These are phyloP conservation scores for Rhinocladiella mackenziei DNA, from an alignment of 2,329 filamentous ascomycete genomes.

Conservation along the genomic window DNA sequence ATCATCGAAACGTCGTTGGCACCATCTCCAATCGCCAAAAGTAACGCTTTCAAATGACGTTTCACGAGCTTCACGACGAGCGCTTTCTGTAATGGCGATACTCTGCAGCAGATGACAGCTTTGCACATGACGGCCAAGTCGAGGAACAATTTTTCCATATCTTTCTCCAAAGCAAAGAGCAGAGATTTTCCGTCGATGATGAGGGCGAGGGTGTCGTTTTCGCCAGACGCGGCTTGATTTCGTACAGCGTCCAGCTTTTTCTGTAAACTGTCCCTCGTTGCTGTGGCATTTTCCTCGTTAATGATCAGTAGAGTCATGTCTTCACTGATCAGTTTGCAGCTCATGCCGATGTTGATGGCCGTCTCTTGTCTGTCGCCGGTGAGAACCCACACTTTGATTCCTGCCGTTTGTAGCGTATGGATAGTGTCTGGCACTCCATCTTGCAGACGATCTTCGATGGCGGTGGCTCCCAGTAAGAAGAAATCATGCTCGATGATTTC, in stretches of 20 bases:
- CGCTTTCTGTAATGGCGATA: conserved; percentile 94
- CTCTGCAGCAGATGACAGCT: conserved; percentile 91
- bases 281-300: conserved; percentile 78
- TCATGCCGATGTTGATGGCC: conserved; percentile 99
- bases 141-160: conserved; percentile 87
- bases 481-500: conserved; percentile 94
- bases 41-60: conserved; percentile 82
- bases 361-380: conserved; percentile 98
- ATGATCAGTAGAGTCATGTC: conserved; percentile 98
- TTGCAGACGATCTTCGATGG: conserved; percentile 94
- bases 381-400: conserved; percentile 98
- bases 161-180: conserved; percentile 87
- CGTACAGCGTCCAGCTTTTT: conserved; percentile 92
- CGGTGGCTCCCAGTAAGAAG: conserved; percentile 85
- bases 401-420: conserved; percentile 90
- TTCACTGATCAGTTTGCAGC: conserved; percentile 95
- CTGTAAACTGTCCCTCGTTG: conserved; percentile 79
- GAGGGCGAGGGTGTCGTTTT: conserved; percentile 78
- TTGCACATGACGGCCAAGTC: conserved; percentile 95
- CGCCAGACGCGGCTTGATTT: conserved; percentile 63
- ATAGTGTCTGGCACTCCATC: conserved; percentile 98
- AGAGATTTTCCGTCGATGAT: conserved; percentile 96
- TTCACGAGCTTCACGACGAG: conserved; percentile 98
- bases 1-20: conserved; percentile 99
- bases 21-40: conserved; percentile 93